These are phyloP conservation scores for Berberis thunbergii DNA, from an alignment of 164 flowering plant species.

Conservation along the genomic window DNA sequence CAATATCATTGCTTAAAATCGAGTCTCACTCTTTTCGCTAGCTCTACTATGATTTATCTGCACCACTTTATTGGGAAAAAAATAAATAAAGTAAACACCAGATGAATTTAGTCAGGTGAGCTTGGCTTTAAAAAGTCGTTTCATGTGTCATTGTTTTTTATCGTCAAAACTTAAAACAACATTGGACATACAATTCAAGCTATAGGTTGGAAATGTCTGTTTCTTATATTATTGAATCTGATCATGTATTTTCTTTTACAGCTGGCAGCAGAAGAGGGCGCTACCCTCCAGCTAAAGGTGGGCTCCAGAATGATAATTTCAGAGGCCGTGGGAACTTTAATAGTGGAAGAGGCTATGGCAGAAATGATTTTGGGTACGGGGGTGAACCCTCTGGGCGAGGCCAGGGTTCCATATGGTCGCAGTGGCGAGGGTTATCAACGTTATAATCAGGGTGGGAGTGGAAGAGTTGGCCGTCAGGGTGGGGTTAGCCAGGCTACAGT, in stretches of 20 bases:
- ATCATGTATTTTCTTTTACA: conserved; percentile 18
- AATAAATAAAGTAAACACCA: too few relatives aligned
- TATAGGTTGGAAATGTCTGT: not conserved
- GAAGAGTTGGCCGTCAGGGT: conserved; percentile 33
- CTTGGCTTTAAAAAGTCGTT: too few relatives aligned
- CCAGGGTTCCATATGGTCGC: conserved; percentile 32
- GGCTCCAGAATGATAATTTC: conserved; percentile 39
- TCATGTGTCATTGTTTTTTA: too few relatives aligned
- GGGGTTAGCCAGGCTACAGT: conserved; percentile 18
- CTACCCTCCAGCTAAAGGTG: conserved; percentile 44
- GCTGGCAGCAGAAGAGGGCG: conserved; percentile 60
- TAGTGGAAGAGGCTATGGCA: conserved; percentile 49
- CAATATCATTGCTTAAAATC: too few relatives aligned
- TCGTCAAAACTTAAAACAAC: too few relatives aligned
- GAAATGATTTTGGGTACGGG: conserved; percentile 45
- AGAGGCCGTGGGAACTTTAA: conserved; percentile 47
- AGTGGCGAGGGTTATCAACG: conserved; percentile 41
- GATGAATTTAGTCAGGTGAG: too few relatives aligned
- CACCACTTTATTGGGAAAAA: too few relatives aligned
- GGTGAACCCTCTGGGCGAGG: conserved; percentile 52
- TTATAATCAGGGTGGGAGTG: conserved; percentile 40
- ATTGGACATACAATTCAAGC: too few relatives aligned
- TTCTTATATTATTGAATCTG: not conserved
- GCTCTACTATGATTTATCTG: too few relatives aligned
- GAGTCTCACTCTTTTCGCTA: too few relatives aligned